Evolutionary conservation across 345 rosid genomes (phyloP).

Genomic region (Turritis glabra): DNA sequence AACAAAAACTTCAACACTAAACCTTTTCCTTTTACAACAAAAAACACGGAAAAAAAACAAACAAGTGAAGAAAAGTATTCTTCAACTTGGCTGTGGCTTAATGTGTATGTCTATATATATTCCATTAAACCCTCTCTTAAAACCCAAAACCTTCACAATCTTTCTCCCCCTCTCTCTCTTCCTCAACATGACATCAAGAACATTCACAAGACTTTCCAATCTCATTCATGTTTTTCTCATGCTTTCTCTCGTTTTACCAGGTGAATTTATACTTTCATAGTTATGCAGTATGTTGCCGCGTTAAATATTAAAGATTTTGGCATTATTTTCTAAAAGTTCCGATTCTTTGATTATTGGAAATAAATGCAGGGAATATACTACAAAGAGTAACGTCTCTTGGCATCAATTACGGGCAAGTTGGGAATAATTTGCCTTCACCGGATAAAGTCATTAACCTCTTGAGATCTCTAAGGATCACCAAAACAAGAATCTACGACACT

Average conservation of each 20-base stretch:
- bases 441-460: slow-evolving; percentile 68
- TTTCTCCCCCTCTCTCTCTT: slow-evolving; percentile 15
- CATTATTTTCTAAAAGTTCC: not conserved
- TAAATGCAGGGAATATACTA: slow-evolving; percentile 45
- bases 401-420: slow-evolving; percentile 93
- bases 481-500: slow-evolving; percentile 85
- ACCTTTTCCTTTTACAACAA: slow-evolving; percentile 25
- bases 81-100: slow-evolving; percentile 26
- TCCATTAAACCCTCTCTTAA: slow-evolving; percentile 21
- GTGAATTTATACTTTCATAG: slow-evolving; percentile 30
- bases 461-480: slow-evolving; percentile 61
- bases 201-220: slow-evolving; percentile 36
- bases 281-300: not conserved
- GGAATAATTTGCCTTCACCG: slow-evolving; percentile 70
- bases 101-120: slow-evolving; percentile 25
- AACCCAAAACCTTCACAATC: slow-evolving; percentile 36
- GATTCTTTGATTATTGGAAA: slow-evolving; percentile 17
- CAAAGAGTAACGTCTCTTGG: slow-evolving; percentile 62
- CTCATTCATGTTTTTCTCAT: slow-evolving; percentile 42
- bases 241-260: slow-evolving; percentile 47
- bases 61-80: slow-evolving; percentile 75
- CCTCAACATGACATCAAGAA: slow-evolving; percentile 40
- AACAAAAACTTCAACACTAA: slow-evolving; percentile 33
- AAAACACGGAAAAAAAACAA: slow-evolving; percentile 31
- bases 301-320: not conserved